phyloP scores from a whole-genome alignment of 768 basidiomycete species.

The Leccinum incarnatum region DNA sequence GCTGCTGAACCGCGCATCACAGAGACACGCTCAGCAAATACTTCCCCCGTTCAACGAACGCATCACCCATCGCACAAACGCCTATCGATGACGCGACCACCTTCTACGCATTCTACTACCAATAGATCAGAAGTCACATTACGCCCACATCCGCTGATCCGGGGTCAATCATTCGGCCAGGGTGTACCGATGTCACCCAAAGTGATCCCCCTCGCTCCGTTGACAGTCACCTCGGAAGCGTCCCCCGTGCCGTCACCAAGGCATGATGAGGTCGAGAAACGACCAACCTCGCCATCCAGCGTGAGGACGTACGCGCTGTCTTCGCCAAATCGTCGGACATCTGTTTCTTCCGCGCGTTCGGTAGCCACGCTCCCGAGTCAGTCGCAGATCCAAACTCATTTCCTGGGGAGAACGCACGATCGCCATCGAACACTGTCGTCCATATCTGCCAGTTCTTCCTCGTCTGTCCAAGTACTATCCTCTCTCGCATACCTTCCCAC shows the following conservation, averaged over 20 bases:
- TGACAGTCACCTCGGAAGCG: conserved; percentile 56
- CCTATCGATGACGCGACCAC: conserved; percentile 50
- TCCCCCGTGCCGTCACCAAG: conserved; percentile 42
- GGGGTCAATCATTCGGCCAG: conserved; percentile 64
- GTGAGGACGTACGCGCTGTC: conserved; percentile 34
- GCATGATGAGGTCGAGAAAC: conserved; percentile 20
- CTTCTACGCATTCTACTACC: conserved; percentile 59
- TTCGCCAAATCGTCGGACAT: conserved; percentile 44
- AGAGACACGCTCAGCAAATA: conserved; percentile 38
- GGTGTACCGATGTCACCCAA: conserved; percentile 35
- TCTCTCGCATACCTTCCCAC: conserved; percentile 55
- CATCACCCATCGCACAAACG: conserved; percentile 39
- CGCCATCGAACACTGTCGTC: conserved; percentile 56
- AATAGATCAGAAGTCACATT: conserved; percentile 38
- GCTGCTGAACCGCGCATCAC: conserved; percentile 20
- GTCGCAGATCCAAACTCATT: conserved; percentile 34
- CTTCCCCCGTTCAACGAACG: conserved; percentile 38
- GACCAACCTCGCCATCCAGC: conserved; percentile 38
- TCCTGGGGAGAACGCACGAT: conserved; percentile 36
- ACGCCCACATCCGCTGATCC: conserved; percentile 76
- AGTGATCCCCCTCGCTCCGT: conserved; percentile 53
- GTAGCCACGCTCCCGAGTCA: conserved; percentile 53
- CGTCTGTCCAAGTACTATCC: conserved; percentile 51
- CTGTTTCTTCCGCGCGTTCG: conserved; percentile 59
- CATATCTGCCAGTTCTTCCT: conserved; percentile 48